Percentiles rank a stretch among this genome's conserved stretches.
These are phyloP conservation scores for Saturnispora zaruensis DNA, from an alignment of 805 yeast species.

Conservation along the genomic window DNA sequence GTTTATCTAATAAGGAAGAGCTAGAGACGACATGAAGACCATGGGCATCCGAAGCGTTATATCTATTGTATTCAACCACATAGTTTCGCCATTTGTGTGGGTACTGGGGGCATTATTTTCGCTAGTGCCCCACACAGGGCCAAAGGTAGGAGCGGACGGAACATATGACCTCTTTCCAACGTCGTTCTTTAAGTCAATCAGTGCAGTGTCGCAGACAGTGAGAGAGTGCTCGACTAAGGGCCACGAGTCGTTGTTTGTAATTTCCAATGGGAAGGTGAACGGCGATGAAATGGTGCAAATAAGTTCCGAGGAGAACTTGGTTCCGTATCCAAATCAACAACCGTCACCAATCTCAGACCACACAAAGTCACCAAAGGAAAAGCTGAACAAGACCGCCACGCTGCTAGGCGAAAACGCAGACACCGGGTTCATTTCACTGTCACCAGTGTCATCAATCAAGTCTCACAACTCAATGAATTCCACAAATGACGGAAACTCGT, in stretches of 20 bases:
- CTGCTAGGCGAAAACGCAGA: neutral
- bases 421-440: conserved; percentile 19
- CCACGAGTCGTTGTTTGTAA: conserved; percentile 38
- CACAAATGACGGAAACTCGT: neutral
- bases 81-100: neutral
- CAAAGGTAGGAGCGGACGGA: neutral
- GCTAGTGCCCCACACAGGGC: neutral
- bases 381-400: neutral
- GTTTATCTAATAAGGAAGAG: neutral
- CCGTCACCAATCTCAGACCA: conserved; percentile 24
- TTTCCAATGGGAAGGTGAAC: conserved; percentile 36
- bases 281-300: neutral
- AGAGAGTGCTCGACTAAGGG: conserved; percentile 37
- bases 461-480: conserved; percentile 8
- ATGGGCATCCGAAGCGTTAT: neutral
- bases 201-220: neutral
- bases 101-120: neutral
- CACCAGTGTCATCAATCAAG: conserved; percentile 24
- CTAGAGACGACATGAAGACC: neutral
- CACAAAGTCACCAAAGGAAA: conserved; percentile 13
- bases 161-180: conserved; percentile 1
- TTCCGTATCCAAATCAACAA: conserved; percentile 15
- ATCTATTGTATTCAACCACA: neutral
- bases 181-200: neutral
- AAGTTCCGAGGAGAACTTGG: conserved; percentile 27